phyloP scores from a whole-genome alignment of 192 early-diverging fungal genomes.

The Podila epigama region DNA sequence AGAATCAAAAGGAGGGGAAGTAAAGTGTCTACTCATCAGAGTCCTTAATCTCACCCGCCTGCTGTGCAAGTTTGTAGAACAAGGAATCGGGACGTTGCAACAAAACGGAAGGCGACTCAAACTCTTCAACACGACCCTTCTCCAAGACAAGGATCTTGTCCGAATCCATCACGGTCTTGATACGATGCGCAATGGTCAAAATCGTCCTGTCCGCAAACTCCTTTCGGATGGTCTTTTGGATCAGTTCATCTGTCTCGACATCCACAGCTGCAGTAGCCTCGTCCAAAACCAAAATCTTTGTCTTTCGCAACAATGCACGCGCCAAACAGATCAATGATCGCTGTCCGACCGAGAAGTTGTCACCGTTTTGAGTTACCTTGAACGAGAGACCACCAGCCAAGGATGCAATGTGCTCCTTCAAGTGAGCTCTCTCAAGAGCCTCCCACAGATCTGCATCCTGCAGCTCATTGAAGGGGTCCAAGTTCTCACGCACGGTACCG shows the following conservation, averaged over 20 bases:
- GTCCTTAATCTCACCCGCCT: conserved; percentile 43
- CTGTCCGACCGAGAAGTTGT: conserved; percentile 87
- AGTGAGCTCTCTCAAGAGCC: conserved; percentile 68
- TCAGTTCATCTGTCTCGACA: conserved; percentile 49
- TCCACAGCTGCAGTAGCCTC: conserved; percentile 61
- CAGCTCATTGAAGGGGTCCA: conserved; percentile 62
- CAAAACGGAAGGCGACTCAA: conserved; percentile 27
- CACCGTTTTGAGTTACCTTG: conserved; percentile 75
- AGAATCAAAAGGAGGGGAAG: neutral
- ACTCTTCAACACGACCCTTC: conserved; percentile 61
- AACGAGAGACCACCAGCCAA: conserved; percentile 75
- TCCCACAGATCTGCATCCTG: conserved; percentile 71
- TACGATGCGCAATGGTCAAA: conserved; percentile 91
- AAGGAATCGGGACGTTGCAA: conserved; percentile 25
- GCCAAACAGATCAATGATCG: conserved; percentile 76
- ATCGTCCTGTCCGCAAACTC: conserved; percentile 81
- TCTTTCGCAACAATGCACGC: conserved; percentile 69
- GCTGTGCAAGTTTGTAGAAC: conserved; percentile 28
- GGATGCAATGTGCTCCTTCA: conserved; percentile 67
- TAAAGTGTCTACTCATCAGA: neutral
- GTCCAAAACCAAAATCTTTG: conserved; percentile 56
- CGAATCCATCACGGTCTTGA: conserved; percentile 86
- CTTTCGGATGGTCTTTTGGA: conserved; percentile 76
- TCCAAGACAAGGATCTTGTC: conserved; percentile 83
- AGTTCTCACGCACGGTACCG: conserved; percentile 62